Base-by-base conservation (phyloP, 2,329 filamentous ascomycete genomes). In the Dactylella cylindrospora region DNA sequence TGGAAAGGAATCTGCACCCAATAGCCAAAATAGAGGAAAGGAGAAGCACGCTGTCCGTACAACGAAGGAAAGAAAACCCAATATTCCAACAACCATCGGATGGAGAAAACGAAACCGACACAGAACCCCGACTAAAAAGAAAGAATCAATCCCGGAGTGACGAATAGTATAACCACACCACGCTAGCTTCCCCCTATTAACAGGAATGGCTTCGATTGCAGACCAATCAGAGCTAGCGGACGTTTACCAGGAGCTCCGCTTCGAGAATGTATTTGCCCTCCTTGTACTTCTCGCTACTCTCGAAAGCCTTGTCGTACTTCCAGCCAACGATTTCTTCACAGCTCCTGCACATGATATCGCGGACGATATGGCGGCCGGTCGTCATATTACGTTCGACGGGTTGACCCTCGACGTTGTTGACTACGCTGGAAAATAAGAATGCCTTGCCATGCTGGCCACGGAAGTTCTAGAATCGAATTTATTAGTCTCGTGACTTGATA, bases 231-330 rank as follows among this genome's bases (percentile, higher is more conserved):
- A 20, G 13, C 44, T 43, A 64, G 39, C 65, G 59, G 62, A 96
- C 90, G 67, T 83, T 84, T 74, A 87, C 91, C 31, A 97, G 78
- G 66, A 96, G 75, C 76, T 95, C 90, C 25, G 87, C 88, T 77
- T 97, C 91, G 54, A 98, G 79, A 61, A 98, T 98, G 73, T 87
- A 97, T 76, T 97, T 98, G 52, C 90, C 90, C 78, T 98, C 93
- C 78, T 98, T 98, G 76, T 98, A 98, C 76, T 95, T 95, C 80
- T 98, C 91, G 66, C 80, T 84, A 26, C 78, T 74, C 76, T 98
- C 93, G 73, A 87, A 97, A 1, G 93, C 93, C 76, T 94, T 95
- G 75, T 98, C 93, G 73, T 98, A 98, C 74, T 95, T 97, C 93
- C 93, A 98, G 28, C 93, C 93, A 47, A 98, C 93, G 23, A 85